phyloP scores from a whole-genome alignment of 169 alveolate species.

The Babesia gibsoni region DNA sequence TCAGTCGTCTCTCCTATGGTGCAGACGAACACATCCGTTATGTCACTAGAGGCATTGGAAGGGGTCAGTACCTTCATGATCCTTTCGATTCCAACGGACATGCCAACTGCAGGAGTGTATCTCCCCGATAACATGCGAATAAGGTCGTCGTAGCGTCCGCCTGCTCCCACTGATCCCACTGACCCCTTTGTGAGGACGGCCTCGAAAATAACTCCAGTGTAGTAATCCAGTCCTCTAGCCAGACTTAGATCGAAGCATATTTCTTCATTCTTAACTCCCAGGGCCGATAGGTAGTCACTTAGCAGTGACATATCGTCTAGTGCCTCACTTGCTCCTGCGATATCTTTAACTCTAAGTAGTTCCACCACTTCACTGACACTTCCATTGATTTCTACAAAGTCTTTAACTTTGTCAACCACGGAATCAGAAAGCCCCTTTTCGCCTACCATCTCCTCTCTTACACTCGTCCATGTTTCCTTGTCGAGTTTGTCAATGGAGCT shows the following conservation, averaged over 20 bases:
- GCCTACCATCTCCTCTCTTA: conserved; percentile 85
- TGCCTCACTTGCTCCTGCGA: conserved; percentile 48
- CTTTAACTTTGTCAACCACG: conserved; percentile 79
- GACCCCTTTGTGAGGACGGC: conserved; percentile 83
- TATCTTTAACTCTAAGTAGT: conserved; percentile 62
- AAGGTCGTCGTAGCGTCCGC: conserved; percentile 95
- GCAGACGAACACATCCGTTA: conserved; percentile 65
- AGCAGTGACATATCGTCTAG: conserved; percentile 70
- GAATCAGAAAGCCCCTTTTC: conserved; percentile 86
- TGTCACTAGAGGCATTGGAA: conserved; percentile 21
- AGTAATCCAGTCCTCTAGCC: conserved; percentile 97
- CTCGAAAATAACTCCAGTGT: conserved; percentile 95
- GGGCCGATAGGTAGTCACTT: conserved; percentile 51
- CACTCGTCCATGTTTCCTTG: conserved; percentile 91
- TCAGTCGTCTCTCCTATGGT: conserved; percentile 70
- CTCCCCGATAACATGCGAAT: conserved; percentile 89
- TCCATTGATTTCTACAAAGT: conserved; percentile 81
- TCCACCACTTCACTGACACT: conserved; percentile 74
- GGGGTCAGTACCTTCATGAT: conserved; percentile 76
- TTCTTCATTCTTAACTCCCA: conserved; percentile 33
- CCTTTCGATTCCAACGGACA: conserved; percentile 93
- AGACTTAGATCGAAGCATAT: conserved; percentile 87
- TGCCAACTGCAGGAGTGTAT: conserved; percentile 93
- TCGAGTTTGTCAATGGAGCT: conserved; percentile 95
- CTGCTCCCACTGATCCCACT: conserved; percentile 96